A percentile compares a stretch with the other conserved stretches of the same genome.
Evolutionary conservation across 2,329 filamentous ascomycete genomes (phyloP).

Genomic region (Penicillium sp.): DNA sequence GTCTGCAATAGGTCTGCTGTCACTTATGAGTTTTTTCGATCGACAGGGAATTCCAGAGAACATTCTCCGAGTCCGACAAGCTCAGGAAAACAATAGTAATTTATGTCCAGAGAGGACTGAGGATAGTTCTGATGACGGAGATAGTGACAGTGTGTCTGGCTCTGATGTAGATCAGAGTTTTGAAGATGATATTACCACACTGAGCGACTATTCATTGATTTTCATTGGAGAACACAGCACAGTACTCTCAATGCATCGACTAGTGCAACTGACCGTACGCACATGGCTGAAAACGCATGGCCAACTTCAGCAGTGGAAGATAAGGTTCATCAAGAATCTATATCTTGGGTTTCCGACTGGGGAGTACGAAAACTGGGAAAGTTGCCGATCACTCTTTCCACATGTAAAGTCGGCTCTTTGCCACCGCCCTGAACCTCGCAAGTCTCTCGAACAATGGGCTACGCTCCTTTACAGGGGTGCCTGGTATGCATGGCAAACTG

Average conservation of each 20-base stretch:
- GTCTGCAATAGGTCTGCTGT: conserved; percentile 31
- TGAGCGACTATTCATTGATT: too few relatives aligned
- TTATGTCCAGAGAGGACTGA: background rate
- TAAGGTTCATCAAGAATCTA: conserved; percentile 23
- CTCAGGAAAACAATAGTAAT: background rate
- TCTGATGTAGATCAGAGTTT: background rate
- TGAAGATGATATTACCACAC: background rate
- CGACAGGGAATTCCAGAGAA: conserved; percentile 25
- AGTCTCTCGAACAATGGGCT: conserved; percentile 1
- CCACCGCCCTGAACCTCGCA: conserved; percentile 5
- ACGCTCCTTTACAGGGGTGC: conserved; percentile 3
- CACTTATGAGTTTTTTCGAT: conserved; percentile 36
- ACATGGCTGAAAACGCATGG: conserved; percentile 29
- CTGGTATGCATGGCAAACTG: conserved; percentile 5
- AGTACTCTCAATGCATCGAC: too few relatives aligned
- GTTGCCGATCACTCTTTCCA: conserved; percentile 22
- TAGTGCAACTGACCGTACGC: too few relatives aligned
- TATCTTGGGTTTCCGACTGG: conserved; percentile 18
- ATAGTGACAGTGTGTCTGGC: background rate
- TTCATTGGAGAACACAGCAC: too few relatives aligned
- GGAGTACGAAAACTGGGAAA: conserved; percentile 14
- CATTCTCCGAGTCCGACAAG: background rate
- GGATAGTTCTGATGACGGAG: background rate
- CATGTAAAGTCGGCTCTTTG: conserved; percentile 22
- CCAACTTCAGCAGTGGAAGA: conserved; percentile 29